Percentiles rank a stretch among this genome's conserved stretches.
These are phyloP conservation scores for Daldinia concentrica DNA, from an alignment of 495 filamentous ascomycete species.

Conservation along the genomic window DNA sequence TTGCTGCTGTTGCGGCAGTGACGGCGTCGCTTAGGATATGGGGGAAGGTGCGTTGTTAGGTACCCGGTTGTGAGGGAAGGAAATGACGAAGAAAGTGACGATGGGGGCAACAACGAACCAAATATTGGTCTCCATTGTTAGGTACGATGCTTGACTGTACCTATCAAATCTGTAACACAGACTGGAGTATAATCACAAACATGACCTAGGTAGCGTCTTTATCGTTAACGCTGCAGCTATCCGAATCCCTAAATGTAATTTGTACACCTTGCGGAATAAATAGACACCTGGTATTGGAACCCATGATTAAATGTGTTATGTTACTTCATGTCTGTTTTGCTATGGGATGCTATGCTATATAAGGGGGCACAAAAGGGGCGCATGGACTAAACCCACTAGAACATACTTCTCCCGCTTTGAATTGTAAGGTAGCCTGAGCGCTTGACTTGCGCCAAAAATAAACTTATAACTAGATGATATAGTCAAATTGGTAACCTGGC, in stretches of 20 bases:
- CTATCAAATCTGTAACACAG: too few species aligned
- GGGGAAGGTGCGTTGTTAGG: not conserved
- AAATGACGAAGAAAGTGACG: not conserved
- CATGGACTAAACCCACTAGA: not conserved
- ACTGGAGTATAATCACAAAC: too few species aligned
- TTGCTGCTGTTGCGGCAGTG: not conserved
- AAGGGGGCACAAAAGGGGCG: not conserved
- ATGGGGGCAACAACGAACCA: not conserved
- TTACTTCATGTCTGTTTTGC: not conserved
- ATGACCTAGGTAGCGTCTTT: not conserved
- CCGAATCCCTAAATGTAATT: not conserved
- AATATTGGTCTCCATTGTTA: not conserved
- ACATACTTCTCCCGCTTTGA: not conserved
- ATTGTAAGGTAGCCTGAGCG: not conserved
- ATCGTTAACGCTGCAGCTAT: not conserved
- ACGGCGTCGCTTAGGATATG: not conserved
- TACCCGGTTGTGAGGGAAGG: not conserved
- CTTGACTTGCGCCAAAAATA: not conserved
- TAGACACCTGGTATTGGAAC: not conserved
- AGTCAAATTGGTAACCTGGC: not conserved
- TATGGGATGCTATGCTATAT: not conserved
- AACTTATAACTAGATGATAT: not conserved
- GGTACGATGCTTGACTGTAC: too few species aligned
- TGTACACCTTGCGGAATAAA: not conserved
- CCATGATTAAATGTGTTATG: not conserved